Evolutionary conservation across 2,329 filamentous ascomycete genomes (phyloP).

Genomic region (Ophiostoma himal-ulmi): DNA sequence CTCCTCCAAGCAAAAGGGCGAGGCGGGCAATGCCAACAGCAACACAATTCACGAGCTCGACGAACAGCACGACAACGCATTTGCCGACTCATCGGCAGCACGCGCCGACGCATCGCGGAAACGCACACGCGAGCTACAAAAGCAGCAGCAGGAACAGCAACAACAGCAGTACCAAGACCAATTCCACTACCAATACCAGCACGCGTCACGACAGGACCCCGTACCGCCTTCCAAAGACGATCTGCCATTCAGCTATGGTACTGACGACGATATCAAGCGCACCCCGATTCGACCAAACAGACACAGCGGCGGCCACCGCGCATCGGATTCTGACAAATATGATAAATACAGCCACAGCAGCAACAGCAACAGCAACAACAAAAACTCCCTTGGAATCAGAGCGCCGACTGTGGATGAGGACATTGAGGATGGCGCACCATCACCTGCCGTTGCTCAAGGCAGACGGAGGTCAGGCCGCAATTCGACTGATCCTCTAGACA

Average conservation of each 20-base stretch:
- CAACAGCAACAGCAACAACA: not conserved
- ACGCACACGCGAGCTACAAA: constrained; percentile 13
- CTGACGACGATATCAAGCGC: not conserved
- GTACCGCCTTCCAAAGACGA: not conserved
- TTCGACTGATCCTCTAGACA: constrained; percentile 45
- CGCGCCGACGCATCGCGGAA: not conserved
- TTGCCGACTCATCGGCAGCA: not conserved
- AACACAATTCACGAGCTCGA: constrained; percentile 36
- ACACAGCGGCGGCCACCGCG: constrained; percentile 1
- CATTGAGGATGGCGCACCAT: constrained; percentile 61
- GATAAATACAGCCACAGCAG: not conserved
- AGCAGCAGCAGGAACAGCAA: constrained; percentile 13
- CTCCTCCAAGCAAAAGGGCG: constrained; percentile 44
- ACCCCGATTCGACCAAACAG: not conserved
- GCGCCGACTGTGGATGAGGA: constrained; percentile 31
- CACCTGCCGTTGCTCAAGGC: constrained; percentile 60
- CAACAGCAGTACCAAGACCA: constrained; percentile 2
- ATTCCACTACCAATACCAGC: not conserved
- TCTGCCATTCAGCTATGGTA: not conserved
- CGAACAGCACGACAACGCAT: constrained; percentile 20
- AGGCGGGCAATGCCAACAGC: constrained; percentile 35
- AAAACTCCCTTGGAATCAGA: not conserved
- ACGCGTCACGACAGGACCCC: not conserved
- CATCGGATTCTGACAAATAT: not conserved
- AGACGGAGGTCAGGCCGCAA: constrained; percentile 44